These are phyloP conservation scores for Leccinum ochraceum DNA, from an alignment of 768 basidiomycete species.

Conservation along the genomic window DNA sequence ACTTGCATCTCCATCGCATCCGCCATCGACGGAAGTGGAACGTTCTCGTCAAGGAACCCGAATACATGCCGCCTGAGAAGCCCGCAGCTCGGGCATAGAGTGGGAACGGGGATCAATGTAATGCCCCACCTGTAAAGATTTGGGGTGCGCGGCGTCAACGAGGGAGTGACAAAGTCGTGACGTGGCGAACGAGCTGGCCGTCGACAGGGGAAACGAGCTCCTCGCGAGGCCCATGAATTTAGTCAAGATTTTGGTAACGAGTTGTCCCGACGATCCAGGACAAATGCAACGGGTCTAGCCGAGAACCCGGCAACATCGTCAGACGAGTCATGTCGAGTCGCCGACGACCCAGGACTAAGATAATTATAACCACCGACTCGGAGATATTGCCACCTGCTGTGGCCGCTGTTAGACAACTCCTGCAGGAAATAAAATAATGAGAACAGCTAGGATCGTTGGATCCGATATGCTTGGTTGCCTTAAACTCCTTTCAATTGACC, in stretches of 20 bases:
- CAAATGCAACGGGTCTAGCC: not conserved
- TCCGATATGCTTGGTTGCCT: not conserved
- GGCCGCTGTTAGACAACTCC: not conserved
- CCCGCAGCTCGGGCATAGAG: conserved; percentile 21
- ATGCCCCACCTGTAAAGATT: conserved; percentile 6
- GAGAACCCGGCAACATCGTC: not conserved
- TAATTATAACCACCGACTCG: not conserved
- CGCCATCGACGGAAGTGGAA: conserved; percentile 29
- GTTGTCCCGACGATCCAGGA: not conserved
- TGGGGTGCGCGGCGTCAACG: conserved; percentile 7
- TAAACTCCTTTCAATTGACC: not conserved
- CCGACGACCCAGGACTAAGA: not conserved
- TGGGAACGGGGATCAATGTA: conserved; percentile 16
- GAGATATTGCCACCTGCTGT: not conserved
- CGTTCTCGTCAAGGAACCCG: conserved; percentile 12
- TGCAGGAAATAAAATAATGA: not conserved
- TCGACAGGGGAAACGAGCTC: not conserved
- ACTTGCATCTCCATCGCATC: conserved; percentile 24
- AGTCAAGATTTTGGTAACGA: not conserved
- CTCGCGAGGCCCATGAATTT: not conserved
- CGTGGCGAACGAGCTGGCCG: not conserved
- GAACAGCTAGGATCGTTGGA: not conserved
- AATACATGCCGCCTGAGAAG: conserved; percentile 8
- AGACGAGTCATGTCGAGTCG: not conserved
- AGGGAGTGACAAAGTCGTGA: conserved; percentile 2